Evolutionary conservation across 2,329 filamentous ascomycete genomes (phyloP).

Genomic region (Penicillium sp.): DNA sequence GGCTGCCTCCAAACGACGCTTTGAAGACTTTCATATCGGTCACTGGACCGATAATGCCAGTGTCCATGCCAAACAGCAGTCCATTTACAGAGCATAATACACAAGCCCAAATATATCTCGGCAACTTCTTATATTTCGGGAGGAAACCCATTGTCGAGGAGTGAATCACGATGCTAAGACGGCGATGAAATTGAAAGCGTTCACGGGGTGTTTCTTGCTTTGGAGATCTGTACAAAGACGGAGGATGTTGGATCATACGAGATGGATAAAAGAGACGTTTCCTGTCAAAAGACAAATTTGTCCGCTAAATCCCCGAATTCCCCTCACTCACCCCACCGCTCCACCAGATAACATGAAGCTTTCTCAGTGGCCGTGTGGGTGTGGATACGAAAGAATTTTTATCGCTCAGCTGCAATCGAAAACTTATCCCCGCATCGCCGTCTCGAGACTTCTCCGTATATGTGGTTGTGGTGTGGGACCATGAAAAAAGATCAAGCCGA

Average conservation of each 20-base stretch:
- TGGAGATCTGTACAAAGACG: not conserved
- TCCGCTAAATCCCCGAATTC: not conserved
- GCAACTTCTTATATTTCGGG: constrained; percentile 9
- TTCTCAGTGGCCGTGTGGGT: not conserved
- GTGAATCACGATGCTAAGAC: not conserved
- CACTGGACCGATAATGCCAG: constrained; percentile 62
- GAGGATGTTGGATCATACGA: not conserved
- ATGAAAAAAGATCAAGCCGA: not conserved
- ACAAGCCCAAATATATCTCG: constrained; percentile 24
- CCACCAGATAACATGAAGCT: constrained; percentile 6
- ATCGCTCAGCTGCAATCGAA: not conserved
- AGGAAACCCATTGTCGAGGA: not conserved
- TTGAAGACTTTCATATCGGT: constrained; percentile 61
- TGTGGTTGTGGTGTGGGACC: not conserved
- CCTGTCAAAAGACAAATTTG: not conserved
- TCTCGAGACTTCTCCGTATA: not conserved
- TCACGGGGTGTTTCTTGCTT: not conserved
- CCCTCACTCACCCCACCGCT: constrained; percentile 5
- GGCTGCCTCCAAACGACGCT: constrained; percentile 51
- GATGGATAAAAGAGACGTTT: not conserved
- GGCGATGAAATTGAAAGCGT: not conserved
- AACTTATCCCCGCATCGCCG: not conserved
- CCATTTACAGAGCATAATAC: constrained; percentile 25
- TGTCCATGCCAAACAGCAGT: constrained; percentile 45
- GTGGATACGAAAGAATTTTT: not conserved